Conservation (phyloP, 768 basidiomycete genomes). For the Lentinula boryana region DNA sequence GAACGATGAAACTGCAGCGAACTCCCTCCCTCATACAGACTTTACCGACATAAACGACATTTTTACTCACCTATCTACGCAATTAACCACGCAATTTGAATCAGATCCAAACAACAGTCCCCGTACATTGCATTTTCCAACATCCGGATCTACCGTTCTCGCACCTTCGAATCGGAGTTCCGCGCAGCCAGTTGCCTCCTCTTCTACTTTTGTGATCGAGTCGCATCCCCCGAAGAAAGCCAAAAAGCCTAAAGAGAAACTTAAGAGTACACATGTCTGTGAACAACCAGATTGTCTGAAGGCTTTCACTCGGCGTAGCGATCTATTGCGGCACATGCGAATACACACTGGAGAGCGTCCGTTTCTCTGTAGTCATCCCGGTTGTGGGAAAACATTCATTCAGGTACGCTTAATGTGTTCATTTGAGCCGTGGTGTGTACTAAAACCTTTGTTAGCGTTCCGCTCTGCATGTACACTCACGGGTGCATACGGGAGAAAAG, state of each 20-base stretch:
- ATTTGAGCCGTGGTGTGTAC: background rate
- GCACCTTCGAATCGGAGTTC: constrained; percentile 29
- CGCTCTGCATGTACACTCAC: constrained; percentile 81
- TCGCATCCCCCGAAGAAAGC: constrained; percentile 24
- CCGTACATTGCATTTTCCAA: background rate
- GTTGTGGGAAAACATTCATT: constrained; percentile 88
- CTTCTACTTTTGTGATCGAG: constrained; percentile 31
- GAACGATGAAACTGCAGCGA: constrained; percentile 11
- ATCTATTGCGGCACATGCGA: constrained; percentile 78
- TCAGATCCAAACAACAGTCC: constrained; percentile 17
- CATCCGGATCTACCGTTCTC: constrained; percentile 19
- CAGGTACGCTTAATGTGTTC: constrained; percentile 47
- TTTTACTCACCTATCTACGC: constrained; percentile 63
- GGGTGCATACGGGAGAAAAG: constrained; percentile 91
- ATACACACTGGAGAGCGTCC: constrained; percentile 91
- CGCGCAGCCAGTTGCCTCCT: constrained; percentile 45
- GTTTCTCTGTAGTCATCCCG: constrained; percentile 63
- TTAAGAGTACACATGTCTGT: constrained; percentile 53
- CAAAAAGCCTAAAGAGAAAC: constrained; percentile 38
- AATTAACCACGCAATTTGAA: constrained; percentile 52
- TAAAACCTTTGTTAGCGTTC: constrained; percentile 54
- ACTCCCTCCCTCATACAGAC: constrained; percentile 39
- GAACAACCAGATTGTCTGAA: constrained; percentile 72
- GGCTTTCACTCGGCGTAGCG: constrained; percentile 77
- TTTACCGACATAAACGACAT: constrained; percentile 76